These are phyloP conservation scores for Centaurea solstitialis DNA, from an alignment of 129 eudicot species.

Conservation along the genomic window DNA sequence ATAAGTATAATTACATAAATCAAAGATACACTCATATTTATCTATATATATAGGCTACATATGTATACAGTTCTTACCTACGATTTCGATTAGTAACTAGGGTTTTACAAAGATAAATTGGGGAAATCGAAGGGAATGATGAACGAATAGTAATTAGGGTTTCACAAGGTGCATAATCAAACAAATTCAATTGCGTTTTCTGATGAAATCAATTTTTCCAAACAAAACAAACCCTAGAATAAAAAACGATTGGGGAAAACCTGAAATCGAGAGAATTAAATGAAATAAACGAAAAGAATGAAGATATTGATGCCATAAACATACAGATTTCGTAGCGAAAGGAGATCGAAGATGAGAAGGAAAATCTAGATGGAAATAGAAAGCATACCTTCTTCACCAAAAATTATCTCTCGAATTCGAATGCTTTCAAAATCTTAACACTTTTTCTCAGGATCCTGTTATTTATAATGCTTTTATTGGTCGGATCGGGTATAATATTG, in stretches of 20 bases:
- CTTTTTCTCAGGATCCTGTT: not conserved
- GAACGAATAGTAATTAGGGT: not conserved
- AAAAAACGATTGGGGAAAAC: not conserved
- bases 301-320: not conserved
- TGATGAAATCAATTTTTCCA: not conserved
- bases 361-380: not conserved
- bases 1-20: no score
- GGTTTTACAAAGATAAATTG: not conserved
- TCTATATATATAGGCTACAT: not conserved
- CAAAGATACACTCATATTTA: no score
- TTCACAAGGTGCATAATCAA: not conserved
- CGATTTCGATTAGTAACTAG: not conserved
- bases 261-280: not conserved
- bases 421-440: not conserved
- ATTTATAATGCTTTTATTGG: not conserved
- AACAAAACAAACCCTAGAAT: slow-evolving; percentile 11
- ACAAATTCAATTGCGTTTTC: not conserved
- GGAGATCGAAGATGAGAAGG: not conserved
- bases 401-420: not conserved
- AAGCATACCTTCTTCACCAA: not conserved
- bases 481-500: not conserved
- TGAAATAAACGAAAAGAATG: not conserved
- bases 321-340: not conserved
- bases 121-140: not conserved
- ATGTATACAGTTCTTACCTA: not conserved